Evolutionary conservation across 2,329 filamentous ascomycete species (phyloP).

Genomic region (Didymella pomorum): DNA sequence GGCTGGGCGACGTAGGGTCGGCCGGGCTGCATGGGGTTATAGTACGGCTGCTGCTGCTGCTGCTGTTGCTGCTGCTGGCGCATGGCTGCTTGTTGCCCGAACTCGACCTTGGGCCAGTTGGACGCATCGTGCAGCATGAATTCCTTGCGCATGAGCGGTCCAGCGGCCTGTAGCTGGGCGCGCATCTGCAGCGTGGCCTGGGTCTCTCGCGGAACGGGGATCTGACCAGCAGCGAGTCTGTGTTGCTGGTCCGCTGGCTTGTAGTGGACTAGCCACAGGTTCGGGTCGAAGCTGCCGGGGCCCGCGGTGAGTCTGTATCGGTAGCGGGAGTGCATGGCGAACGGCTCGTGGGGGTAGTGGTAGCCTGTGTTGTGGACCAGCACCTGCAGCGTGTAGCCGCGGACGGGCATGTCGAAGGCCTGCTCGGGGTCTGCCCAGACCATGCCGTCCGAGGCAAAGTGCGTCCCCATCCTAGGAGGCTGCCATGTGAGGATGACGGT

Average conservation of each 20-base stretch:
- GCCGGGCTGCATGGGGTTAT: constrained; percentile 49
- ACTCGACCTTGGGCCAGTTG: constrained; percentile 87
- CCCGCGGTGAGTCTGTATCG: constrained; percentile 84
- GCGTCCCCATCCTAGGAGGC: constrained; percentile 71
- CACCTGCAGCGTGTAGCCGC: constrained; percentile 83
- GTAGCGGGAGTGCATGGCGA: constrained; percentile 79
- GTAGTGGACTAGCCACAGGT: constrained; percentile 92
- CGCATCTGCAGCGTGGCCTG: constrained; percentile 69
- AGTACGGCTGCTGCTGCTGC: constrained; percentile 39
- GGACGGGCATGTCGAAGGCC: constrained; percentile 75
- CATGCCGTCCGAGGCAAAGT: constrained; percentile 90
- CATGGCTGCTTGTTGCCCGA: constrained; percentile 59
- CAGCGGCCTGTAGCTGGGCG: constrained; percentile 71
- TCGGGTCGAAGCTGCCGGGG: constrained; percentile 76
- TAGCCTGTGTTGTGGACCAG: constrained; percentile 84
- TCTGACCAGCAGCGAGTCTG: constrained; percentile 72
- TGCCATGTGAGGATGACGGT: constrained; percentile 90
- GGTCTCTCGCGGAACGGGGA: constrained; percentile 67
- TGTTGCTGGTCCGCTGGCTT: constrained; percentile 77
- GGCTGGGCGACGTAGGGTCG: constrained; percentile 50
- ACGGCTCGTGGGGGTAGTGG: constrained; percentile 73
- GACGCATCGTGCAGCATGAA: constrained; percentile 91
- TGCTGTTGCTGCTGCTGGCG: constrained; percentile 35
- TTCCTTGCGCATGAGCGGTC: constrained; percentile 83
- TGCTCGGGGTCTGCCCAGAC: constrained; percentile 87